A percentile compares a stretch with the other conserved stretches of the same genome.
Evolutionary conservation across 2,329 filamentous ascomycete genomes (phyloP).

Genomic region (Paecilomyces sp.): DNA sequence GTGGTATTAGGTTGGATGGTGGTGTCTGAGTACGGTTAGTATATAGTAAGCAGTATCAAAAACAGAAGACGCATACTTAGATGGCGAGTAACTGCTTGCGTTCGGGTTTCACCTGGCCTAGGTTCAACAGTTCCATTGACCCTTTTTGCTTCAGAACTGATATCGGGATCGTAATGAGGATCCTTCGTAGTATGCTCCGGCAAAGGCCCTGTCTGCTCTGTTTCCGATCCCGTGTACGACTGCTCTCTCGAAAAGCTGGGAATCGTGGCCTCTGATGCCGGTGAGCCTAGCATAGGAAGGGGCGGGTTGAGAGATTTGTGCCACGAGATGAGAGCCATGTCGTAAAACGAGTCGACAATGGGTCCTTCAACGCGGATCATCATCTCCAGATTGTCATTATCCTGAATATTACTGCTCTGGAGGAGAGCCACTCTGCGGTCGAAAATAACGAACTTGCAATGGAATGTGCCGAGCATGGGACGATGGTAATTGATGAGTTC

Average conservation of each 20-base stretch:
- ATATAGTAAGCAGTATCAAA: background rate
- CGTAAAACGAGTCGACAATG: slow-evolving; percentile 69
- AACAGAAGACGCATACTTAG: slow-evolving; percentile 42
- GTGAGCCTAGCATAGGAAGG: slow-evolving; percentile 48
- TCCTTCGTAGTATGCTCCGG: slow-evolving; percentile 52
- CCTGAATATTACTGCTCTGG: slow-evolving; percentile 69
- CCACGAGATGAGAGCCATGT: slow-evolving; percentile 68
- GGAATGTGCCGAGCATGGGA: slow-evolving; percentile 65
- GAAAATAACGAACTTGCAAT: slow-evolving; percentile 70
- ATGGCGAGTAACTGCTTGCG: slow-evolving; percentile 56
- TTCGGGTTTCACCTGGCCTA: slow-evolving; percentile 43
- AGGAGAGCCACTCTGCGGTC: slow-evolving; percentile 64
- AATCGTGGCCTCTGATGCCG: slow-evolving; percentile 32
- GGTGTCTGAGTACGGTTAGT: slow-evolving; percentile 34
- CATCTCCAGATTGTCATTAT: slow-evolving; percentile 79
- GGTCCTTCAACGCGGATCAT: slow-evolving; percentile 68
- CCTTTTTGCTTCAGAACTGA: slow-evolving; percentile 55
- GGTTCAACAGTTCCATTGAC: slow-evolving; percentile 53
- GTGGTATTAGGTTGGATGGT: slow-evolving; percentile 46
- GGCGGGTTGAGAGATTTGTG: slow-evolving; percentile 54
- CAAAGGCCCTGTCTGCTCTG: slow-evolving; percentile 22
- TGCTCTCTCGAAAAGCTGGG: slow-evolving; percentile 14
- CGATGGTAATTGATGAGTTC: slow-evolving; percentile 68
- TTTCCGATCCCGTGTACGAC: slow-evolving; percentile 4
- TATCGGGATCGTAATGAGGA: slow-evolving; percentile 57